Base-by-base conservation (phyloP, 257 asterid species). In the Solanum bulbocastanum region DNA sequence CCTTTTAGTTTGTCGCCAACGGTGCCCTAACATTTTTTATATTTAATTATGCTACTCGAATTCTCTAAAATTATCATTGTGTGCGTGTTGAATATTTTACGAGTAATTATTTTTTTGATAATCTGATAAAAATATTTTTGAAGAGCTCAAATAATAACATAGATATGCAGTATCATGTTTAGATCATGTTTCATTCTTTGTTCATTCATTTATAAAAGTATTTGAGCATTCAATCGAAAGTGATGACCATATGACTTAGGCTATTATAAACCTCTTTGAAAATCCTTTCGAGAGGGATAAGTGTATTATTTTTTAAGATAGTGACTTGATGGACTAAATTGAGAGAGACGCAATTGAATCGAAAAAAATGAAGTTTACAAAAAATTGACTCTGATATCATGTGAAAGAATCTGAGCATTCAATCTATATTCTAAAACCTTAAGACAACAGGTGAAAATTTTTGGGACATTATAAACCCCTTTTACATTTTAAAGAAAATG, bases 1-100 rank as follows among this genome's bases (percentile, higher is more conserved):
- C 87, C 88, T 88, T 87, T 90, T 88, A 88, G 74, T 91, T 92
- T 92, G 94, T 90, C 93, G 75, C 83, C 84, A 83, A 68, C 3
- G 2, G 5, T 71, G 42, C 78, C 78, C 78, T 16, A 33, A 71
- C 11, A 16, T 32, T 69, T 27, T 69, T 32, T 13, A 68, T 14
- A 68, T 27, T 27, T 12, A 68, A 0, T 14, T 6, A 25, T 68
- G 5, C 1, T 27, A 0, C 1, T 33, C 79, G 2, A 35, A 72
- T 22, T 72, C 6, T 8, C 2, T 0, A 72, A 72, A 33, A 72
- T 35, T 72, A 2, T 35, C 6, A 16, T 7, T 9, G 2, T 10
- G 6, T 7, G 76, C 0, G 1, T 30, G 12, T 15, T 0, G 23
- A 1, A 15, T 69, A 20, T 7, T 14, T 0, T 15, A 32, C 4